Conservation (phyloP, 148 eudicot species). For the Rhododendron kiyosumense region DNA sequence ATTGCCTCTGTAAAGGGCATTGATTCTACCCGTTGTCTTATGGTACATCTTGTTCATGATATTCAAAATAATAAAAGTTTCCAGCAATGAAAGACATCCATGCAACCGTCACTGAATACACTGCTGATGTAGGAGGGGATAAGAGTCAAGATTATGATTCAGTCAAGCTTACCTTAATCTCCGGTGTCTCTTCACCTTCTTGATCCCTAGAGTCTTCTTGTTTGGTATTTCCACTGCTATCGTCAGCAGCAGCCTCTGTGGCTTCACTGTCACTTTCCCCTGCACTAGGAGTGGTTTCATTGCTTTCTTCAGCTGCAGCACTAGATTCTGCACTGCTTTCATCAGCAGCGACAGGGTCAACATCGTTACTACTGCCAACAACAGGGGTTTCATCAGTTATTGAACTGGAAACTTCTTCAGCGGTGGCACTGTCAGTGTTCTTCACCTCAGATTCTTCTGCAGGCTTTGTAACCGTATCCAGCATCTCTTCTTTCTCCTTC, state of each 20-base stretch:
- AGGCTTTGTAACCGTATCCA: constrained; percentile 27
- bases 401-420: constrained; percentile 40
- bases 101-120: background rate
- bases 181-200: constrained; percentile 57
- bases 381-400: constrained; percentile 42
- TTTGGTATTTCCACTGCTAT: constrained; percentile 42
- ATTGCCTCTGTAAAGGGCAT: background rate
- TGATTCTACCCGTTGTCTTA: background rate
- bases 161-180: constrained; percentile 50
- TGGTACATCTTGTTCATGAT: background rate
- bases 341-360: constrained; percentile 20
- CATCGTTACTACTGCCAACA: constrained; percentile 28
- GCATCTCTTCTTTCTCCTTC: constrained; percentile 24
- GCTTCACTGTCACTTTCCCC: constrained; percentile 23
- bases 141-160: background rate
- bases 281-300: constrained; percentile 22
- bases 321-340: constrained; percentile 25
- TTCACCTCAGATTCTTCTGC: constrained; percentile 46
- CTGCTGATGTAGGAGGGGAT: background rate
- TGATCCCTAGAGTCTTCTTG: constrained; percentile 31
- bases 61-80: too few relatives aligned
- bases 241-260: constrained; percentile 32
- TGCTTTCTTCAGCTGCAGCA: constrained; percentile 35
- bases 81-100: background rate
- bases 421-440: constrained; percentile 22